Base-by-base conservation (phyloP, 768 basidiomycete species). In the Mycena filopes region DNA sequence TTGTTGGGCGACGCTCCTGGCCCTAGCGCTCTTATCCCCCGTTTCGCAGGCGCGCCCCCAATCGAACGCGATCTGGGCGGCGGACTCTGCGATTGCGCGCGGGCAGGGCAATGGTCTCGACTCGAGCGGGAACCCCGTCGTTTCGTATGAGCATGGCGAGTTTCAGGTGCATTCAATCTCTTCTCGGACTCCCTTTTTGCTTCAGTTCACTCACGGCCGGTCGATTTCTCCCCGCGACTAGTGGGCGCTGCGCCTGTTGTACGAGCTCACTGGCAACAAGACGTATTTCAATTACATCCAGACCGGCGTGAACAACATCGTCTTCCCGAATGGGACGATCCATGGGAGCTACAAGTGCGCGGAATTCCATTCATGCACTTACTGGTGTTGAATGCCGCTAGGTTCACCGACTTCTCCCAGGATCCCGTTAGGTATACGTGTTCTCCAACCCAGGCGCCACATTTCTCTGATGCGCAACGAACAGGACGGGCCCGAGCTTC, bases 31-130 rank as follows among this genome's bases (percentile, higher is more conserved):
- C 15, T 23, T 46, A 10, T 8, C 50, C 2, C 16, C 47, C 13
- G 4, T 40, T 1, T 18, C 46, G 6, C 21, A 60, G 7, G 79
- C 79, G 8, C 72, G 76, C 3, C 80, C 79, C 21, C 42, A 63
- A 10, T 83, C 83, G 6, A 81, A 83, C 53, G 81, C 82, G 15
- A 72, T 77, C 3, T 84, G 82, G 82, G 81, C 81, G 23, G 82
- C 81, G 16, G 80, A 83, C 55, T 84, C 82, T 6, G 80, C 77
- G 2, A 83, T 84, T 56, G 69, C 74, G 40, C 77, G 82, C 9
- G 74, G 75, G 1, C 83, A 85, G 70, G 83, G 83, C 3, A 80
- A 83, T 69, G 82, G 82, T 5, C 71, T 81, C 15, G 72, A 71
- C 26, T 62, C 77, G 0, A 69, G 61, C 31, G 80, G 80, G 31